Evolutionary conservation across 192 early-diverging fungal genomes (phyloP).

Genomic region (Jimgerdemannia flammicorona): DNA sequence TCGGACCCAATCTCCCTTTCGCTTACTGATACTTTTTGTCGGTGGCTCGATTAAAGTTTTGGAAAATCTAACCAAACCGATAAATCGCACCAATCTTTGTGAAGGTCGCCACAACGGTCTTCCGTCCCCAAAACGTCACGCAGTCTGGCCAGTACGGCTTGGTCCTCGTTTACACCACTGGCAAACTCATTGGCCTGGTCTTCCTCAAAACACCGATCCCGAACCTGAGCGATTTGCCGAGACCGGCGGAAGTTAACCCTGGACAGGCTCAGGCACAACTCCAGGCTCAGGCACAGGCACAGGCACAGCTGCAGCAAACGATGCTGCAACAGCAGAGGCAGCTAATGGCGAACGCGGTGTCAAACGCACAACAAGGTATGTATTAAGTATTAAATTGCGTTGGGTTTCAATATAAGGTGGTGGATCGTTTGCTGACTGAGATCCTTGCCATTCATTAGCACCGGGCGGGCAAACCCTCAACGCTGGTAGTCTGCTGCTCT

Average conservation of each 20-base stretch:
- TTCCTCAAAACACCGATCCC: constrained; percentile 26
- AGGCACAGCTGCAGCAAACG: constrained; percentile 1
- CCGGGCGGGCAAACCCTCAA: constrained; percentile 17
- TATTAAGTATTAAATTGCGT: neutral
- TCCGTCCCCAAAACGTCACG: neutral
- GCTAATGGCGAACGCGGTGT: constrained; percentile 13
- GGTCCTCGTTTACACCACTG: constrained; percentile 23
- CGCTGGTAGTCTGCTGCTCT: constrained; percentile 29
- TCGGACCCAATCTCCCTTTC: neutral
- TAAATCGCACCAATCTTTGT: neutral
- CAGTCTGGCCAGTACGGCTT: constrained; percentile 20
- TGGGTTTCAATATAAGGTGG: neutral
- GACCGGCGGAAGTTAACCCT: neutral
- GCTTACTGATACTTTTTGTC: neutral
- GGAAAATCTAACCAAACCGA: too few relatives aligned
- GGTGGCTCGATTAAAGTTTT: too few relatives aligned
- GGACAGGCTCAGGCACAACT: neutral
- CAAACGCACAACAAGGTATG: constrained; percentile 12
- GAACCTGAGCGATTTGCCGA: constrained; percentile 17
- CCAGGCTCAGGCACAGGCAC: neutral
- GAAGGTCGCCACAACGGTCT: constrained; percentile 31
- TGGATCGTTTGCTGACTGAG: constrained; percentile 17
- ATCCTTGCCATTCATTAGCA: neutral
- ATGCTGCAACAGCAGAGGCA: constrained; percentile 15
- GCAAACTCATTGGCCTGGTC: constrained; percentile 32